Base-by-base conservation (phyloP, 179 eudicot genomes). In the Spergularia azorica region DNA sequence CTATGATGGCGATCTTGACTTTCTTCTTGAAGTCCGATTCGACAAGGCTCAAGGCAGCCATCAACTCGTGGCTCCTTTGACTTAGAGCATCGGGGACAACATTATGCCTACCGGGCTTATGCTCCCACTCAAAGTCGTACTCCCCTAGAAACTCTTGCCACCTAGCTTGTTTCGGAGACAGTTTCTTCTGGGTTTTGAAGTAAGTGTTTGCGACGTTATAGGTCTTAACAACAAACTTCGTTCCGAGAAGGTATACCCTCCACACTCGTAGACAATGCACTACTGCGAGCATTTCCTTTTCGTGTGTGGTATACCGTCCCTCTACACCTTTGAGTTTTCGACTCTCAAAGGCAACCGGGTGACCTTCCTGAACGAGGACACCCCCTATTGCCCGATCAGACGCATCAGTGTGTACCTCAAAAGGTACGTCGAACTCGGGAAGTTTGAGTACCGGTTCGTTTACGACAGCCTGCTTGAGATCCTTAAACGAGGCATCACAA, bases 51-150 rank as follows among this genome's bases (percentile, higher is more conserved):
- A 15, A 18, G 1, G 54, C 8, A 2, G 13, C 3, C 2, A 1
- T 5, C 9, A 0, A 72, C 26, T 0, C 15, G 20, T 64, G 2
- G 66, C 73, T 26, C 36, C 38, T 63, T 0, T 48, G 60, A 11
- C 78, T 79, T 0, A 80, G 61, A 18, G 79, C 79, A 43, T 75
- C 74, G 0, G 32, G 71, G 0, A 75, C 67, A 0, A 2, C 3
- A 0, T 80, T 80, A 2, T 0, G 18, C 4, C 17, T 3, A 3
- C 51, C 76, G 0, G 76, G 58, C 9, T 70, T 80, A 4, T 80
- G 63, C 4, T 39, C 36, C 36, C 67, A 26, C 2, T 36, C 71
- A 10, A 16, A 70, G 16, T 75, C 62, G 1, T 52, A 80, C 11
- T 70, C 65, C 0, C 67, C 61, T 2, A 70, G 17, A 12, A 59